Percentiles rank a stretch among this genome's conserved stretches.
Evolutionary conservation across 352 stramenopile genomes (phyloP).

Genomic region (Pythium rhizo-oryzae): DNA sequence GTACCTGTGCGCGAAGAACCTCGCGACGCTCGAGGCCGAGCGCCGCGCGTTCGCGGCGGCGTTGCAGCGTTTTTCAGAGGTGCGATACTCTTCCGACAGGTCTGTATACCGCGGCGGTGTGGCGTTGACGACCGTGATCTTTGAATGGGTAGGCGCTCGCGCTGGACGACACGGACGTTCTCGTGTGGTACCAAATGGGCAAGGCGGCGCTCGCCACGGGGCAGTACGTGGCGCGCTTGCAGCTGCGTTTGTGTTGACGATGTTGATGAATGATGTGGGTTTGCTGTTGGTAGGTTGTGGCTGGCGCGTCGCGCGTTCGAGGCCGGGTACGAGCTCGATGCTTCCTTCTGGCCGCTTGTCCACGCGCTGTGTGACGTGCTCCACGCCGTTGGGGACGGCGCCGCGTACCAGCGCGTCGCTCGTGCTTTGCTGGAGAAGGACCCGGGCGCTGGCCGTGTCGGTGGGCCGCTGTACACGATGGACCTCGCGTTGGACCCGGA

Average conservation of each 20-base stretch:
- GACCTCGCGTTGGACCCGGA: constrained; percentile 6
- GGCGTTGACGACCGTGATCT: not conserved
- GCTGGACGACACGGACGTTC: constrained; percentile 69
- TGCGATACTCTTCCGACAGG: constrained; percentile 5
- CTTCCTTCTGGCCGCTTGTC: constrained; percentile 66
- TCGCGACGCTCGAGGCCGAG: constrained; percentile 62
- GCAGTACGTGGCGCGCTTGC: constrained; percentile 32
- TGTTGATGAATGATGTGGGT: not conserved
- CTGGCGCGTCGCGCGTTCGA: constrained; percentile 61
- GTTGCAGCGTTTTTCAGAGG: constrained; percentile 49
- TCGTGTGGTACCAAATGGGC: constrained; percentile 78
- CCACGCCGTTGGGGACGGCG: constrained; percentile 49
- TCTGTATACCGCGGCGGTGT: not conserved
- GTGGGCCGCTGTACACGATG: constrained; percentile 3
- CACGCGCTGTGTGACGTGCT: constrained; percentile 64
- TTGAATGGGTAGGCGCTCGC: constrained; percentile 39
- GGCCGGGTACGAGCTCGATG: constrained; percentile 56
- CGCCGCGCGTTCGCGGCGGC: constrained; percentile 40
- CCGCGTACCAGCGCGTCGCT: constrained; percentile 51
- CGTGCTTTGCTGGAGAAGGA: constrained; percentile 49
- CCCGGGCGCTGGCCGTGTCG: constrained; percentile 21
- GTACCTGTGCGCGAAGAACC: constrained; percentile 76
- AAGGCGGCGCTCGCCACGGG: constrained; percentile 59
- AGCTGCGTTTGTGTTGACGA: not conserved
- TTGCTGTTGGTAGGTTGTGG: constrained; percentile 44